These are phyloP conservation scores for Hemileccinum hortonii DNA, from an alignment of 1,284 basidiomycete species.

Conservation along the genomic window DNA sequence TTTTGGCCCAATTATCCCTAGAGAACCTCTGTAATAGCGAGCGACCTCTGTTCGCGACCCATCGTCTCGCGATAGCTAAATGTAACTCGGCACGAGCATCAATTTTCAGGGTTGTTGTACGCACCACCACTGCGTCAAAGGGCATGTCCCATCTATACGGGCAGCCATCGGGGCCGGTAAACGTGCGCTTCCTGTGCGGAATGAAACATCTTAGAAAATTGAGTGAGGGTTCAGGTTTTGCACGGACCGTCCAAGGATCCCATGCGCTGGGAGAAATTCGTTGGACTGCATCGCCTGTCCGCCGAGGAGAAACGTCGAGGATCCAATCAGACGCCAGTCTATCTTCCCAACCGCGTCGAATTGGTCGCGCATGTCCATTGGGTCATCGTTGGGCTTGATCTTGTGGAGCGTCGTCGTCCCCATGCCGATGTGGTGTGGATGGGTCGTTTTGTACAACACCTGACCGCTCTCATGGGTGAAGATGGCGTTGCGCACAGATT, in stretches of 20 bases:
- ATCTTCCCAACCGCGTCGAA: conserved; percentile 27
- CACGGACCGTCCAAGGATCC: conserved; percentile 26
- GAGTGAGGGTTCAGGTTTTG: too few relatives aligned
- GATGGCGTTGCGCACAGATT: conserved; percentile 21
- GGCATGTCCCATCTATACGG: conserved; percentile 30
- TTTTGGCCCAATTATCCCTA: conserved; percentile 21
- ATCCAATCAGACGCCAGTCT: conserved; percentile 26
- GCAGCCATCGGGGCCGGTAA: conserved; percentile 26
- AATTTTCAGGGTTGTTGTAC: not conserved
- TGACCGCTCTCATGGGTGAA: conserved; percentile 25
- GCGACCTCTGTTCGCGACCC: conserved; percentile 24
- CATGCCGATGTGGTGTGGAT: conserved; percentile 14
- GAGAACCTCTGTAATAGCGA: conserved; percentile 24
- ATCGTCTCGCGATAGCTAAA: conserved; percentile 24
- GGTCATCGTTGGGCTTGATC: conserved; percentile 23
- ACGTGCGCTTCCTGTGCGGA: conserved; percentile 26
- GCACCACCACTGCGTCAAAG: conserved; percentile 17
- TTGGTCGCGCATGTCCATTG: conserved; percentile 27
- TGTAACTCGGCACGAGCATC: not conserved
- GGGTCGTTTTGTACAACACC: conserved; percentile 33
- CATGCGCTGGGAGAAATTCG: conserved; percentile 28
- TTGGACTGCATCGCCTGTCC: conserved; percentile 20
- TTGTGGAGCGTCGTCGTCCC: conserved; percentile 28
- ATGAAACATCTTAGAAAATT: not conserved
- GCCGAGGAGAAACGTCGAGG: conserved; percentile 24